These are phyloP conservation scores for Calonectria multiphialidica DNA, from an alignment of 2,329 filamentous ascomycete species.

Conservation along the genomic window DNA sequence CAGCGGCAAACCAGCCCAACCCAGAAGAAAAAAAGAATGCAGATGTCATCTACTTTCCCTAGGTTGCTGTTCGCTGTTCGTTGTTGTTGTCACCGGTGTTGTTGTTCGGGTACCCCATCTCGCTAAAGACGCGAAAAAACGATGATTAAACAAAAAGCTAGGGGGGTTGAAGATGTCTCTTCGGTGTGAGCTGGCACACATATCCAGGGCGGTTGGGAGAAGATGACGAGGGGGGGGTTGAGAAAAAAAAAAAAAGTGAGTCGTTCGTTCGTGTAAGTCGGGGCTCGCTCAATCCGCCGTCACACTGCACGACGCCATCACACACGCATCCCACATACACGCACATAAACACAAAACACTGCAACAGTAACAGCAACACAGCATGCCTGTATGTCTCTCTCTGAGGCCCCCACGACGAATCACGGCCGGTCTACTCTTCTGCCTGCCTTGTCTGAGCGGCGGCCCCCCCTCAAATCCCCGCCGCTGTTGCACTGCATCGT, in stretches of 20 bases:
- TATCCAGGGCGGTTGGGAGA: background rate
- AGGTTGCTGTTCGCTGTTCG: no score
- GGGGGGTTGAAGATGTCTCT: background rate
- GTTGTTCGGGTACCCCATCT: background rate
- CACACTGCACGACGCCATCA: background rate
- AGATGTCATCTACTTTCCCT: background rate
- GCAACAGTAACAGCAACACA: background rate
- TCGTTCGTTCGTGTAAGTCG: background rate
- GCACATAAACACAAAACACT: background rate
- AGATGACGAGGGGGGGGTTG: background rate
- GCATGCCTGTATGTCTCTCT: background rate
- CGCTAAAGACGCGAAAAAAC: background rate
- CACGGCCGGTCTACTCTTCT: background rate
- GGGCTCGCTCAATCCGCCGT: background rate
- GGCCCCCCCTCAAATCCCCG: background rate
- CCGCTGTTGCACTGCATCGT: background rate
- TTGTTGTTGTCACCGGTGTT: background rate
- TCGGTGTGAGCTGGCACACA: background rate
- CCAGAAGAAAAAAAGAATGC: background rate
- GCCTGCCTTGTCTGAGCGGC: background rate
- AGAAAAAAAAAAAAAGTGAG: no score
- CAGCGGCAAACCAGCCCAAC: background rate
- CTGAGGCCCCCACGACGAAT: background rate
- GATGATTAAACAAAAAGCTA: no score
- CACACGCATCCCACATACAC: no score